Percentiles rank a stretch among this genome's conserved stretches.
Conservation (phyloP, 2,329 filamentous ascomycete species). For the Triangularia setosa region DNA sequence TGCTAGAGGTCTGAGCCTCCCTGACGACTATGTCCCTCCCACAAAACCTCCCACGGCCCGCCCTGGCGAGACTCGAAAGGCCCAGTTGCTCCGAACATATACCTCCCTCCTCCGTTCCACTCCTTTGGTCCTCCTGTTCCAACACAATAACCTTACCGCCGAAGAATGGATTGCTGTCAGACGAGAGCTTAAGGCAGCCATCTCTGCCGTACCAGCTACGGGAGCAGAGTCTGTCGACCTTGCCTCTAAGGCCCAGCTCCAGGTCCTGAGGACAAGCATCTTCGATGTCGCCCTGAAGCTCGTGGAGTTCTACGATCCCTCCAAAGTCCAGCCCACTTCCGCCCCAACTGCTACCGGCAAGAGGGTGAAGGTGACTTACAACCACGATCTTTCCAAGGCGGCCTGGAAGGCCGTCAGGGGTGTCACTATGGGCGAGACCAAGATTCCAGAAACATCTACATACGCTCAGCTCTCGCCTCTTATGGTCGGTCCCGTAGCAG, state of each 20-base stretch:
- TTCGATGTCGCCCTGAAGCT: slow-evolving; percentile 81
- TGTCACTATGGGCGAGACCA: slow-evolving; percentile 28
- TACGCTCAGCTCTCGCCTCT: slow-evolving; percentile 67
- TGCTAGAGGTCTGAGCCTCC: slow-evolving; percentile 32
- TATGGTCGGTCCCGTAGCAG: slow-evolving; percentile 74
- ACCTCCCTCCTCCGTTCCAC: slow-evolving; percentile 82
- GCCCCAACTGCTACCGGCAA: slow-evolving; percentile 31
- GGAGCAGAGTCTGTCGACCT: slow-evolving; percentile 41
- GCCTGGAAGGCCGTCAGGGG: slow-evolving; percentile 48
- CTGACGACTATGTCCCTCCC: slow-evolving; percentile 53
- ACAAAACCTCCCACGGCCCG: slow-evolving; percentile 86
- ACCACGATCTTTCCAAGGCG: slow-evolving; percentile 51
- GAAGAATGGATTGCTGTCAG: slow-evolving; percentile 71
- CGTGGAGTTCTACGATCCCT: slow-evolving; percentile 73
- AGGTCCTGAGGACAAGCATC: slow-evolving; percentile 85
- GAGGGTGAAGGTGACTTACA: slow-evolving; percentile 35
- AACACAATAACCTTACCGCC: slow-evolving; percentile 66
- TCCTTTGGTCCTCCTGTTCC: slow-evolving; percentile 80
- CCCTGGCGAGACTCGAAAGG: slow-evolving; percentile 80
- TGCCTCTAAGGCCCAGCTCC: slow-evolving; percentile 64
- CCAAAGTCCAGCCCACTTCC: slow-evolving; percentile 32
- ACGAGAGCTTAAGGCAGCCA: slow-evolving; percentile 57
- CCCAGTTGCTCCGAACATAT: slow-evolving; percentile 81
- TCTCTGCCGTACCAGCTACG: slow-evolving; percentile 40
- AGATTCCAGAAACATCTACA: slow-evolving; percentile 34